phyloP scores from a whole-genome alignment of 352 stramenopile species.

The Pythium dissimile region DNA sequence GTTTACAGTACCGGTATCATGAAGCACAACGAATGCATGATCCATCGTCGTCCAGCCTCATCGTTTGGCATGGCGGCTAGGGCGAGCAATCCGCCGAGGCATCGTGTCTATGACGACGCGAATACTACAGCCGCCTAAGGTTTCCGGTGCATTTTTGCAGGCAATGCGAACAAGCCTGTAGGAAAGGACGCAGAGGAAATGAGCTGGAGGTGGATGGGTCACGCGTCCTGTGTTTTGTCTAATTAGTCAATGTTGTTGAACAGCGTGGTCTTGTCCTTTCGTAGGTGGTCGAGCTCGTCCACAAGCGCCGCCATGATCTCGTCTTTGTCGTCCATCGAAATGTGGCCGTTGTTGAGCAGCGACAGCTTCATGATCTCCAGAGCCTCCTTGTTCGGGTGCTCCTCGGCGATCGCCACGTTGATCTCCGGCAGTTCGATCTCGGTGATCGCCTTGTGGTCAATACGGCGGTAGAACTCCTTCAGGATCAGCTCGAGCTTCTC shows the following conservation, averaged over 20 bases:
- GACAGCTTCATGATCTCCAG: slow-evolving; percentile 89
- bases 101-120: no score
- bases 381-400: slow-evolving; percentile 74
- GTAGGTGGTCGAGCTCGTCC: slow-evolving; percentile 77
- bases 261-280: slow-evolving; percentile 82
- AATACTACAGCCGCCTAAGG: no score
- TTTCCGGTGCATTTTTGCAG: no score
- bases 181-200: background rate
- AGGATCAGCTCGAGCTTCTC: slow-evolving; percentile 73
- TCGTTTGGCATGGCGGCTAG: no score
- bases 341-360: slow-evolving; percentile 85
- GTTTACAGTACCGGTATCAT: no score
- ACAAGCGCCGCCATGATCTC: slow-evolving; percentile 79
- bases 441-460: slow-evolving; percentile 72
- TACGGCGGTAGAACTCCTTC: slow-evolving; percentile 66
- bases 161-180: background rate
- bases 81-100: no score
- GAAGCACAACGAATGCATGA: no score
- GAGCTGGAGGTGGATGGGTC: background rate
- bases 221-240: slow-evolving; percentile 5
- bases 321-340: slow-evolving; percentile 89
- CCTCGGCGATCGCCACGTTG: slow-evolving; percentile 52
- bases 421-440: slow-evolving; percentile 75
- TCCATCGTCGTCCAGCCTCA: no score
- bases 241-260: slow-evolving; percentile 71